These are phyloP conservation scores for Aristolochia contorta DNA, from an alignment of 164 flowering plant genomes.

Conservation along the genomic window DNA sequence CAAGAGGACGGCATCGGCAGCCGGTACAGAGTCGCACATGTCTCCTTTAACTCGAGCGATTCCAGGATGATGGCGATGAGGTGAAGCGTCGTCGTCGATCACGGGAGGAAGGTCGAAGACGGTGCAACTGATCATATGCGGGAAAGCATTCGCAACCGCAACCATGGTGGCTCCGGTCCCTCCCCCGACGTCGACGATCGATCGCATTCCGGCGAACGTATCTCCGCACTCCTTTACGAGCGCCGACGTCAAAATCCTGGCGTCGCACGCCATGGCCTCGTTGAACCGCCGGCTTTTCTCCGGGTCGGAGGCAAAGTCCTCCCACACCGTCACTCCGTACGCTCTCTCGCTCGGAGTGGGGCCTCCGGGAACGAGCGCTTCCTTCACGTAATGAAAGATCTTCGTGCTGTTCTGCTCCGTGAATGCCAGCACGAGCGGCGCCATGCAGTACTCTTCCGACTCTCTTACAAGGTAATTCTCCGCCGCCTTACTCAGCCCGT, in stretches of 20 bases:
- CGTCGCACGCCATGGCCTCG: constrained; percentile 27
- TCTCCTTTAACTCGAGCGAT: constrained; percentile 10
- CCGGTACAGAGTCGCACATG: constrained; percentile 17
- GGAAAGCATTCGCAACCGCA: constrained; percentile 20
- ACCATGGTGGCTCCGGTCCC: constrained; percentile 21
- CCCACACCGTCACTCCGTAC: constrained; percentile 23
- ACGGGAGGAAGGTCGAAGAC: constrained; percentile 18
- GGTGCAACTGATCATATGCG: constrained; percentile 17
- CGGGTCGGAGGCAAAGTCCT: constrained; percentile 11
- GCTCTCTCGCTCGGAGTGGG: constrained; percentile 21
- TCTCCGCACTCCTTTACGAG: constrained; percentile 11
- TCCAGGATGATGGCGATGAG: constrained; percentile 3
- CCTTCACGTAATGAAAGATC: constrained; percentile 14
- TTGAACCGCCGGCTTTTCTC: constrained; percentile 18
- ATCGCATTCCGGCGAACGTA: constrained; percentile 10
- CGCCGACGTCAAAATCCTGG: constrained; percentile 8
- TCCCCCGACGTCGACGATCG: constrained; percentile 25
- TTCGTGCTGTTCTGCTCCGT: constrained; percentile 12
- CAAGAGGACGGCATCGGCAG: constrained; percentile 4
- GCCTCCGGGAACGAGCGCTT: not conserved
- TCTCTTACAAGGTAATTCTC: constrained; percentile 12
- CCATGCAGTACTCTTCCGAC: constrained; percentile 12
- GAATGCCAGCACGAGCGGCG: constrained; percentile 1
- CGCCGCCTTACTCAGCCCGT: constrained; percentile 8
- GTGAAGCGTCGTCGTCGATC: constrained; percentile 8